Conservation (phyloP, 805 yeast genomes). For the Martiniozyma abietophila region DNA sequence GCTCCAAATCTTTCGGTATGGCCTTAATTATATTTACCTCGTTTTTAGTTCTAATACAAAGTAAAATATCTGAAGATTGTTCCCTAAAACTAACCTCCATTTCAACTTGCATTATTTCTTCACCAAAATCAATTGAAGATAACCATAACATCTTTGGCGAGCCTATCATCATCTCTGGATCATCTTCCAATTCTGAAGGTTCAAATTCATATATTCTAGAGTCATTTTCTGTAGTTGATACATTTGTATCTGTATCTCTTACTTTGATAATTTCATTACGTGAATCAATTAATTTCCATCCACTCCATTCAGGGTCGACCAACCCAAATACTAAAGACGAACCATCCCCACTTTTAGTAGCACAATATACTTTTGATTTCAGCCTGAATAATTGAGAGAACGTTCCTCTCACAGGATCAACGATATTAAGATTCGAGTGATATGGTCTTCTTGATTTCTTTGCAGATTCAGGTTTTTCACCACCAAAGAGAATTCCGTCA, state of each 20-base stretch:
- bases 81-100: no score
- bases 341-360: constrained; percentile 2
- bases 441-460: no score
- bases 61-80: no score
- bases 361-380: background rate
- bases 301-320: constrained; percentile 2
- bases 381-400: no score
- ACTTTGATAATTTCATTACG: background rate
- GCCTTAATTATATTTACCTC: no score
- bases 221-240: background rate
- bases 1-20: no score
- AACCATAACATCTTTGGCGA: constrained; percentile 1
- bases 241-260: background rate
- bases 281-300: constrained; percentile 2
- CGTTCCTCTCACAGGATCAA: no score
- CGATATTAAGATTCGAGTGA: constrained; percentile 1
- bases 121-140: constrained; percentile 1
- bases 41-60: no score
- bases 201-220: constrained; percentile 5
- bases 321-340: background rate
- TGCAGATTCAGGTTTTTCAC: no score
- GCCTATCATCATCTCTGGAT: background rate
- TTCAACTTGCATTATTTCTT: constrained; percentile 18
- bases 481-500: no score
- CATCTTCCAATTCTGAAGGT: background rate